These are phyloP conservation scores for Colletotrichum shisoi DNA, from an alignment of 2,329 filamentous ascomycete genomes.

Conservation along the genomic window DNA sequence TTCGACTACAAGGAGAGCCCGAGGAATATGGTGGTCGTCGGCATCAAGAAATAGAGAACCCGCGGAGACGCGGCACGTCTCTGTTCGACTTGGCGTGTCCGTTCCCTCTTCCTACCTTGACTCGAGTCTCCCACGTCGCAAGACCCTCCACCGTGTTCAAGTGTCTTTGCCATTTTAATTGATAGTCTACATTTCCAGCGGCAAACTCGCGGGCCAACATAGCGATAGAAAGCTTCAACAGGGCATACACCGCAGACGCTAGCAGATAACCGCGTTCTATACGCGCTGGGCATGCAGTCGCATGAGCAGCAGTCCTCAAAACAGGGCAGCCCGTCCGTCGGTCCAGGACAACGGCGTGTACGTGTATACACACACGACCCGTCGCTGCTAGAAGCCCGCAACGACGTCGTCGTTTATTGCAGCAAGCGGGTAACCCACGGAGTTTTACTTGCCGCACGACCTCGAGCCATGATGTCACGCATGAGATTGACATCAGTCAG, in stretches of 20 bases:
- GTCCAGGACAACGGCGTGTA: not conserved
- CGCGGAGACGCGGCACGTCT: not conserved
- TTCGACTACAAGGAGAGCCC: conserved; percentile 90
- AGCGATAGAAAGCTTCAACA: not conserved
- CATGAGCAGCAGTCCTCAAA: conserved; percentile 10
- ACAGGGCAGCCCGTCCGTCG: not conserved
- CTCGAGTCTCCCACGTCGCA: not conserved
- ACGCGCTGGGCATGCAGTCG: not conserved
- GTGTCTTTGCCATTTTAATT: not conserved
- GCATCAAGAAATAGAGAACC: conserved; percentile 71
- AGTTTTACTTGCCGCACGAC: not conserved
- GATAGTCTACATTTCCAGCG: not conserved
- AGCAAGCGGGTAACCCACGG: conserved; percentile 27
- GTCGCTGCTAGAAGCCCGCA: not conserved
- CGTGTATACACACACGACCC: not conserved
- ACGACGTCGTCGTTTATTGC: conserved; percentile 20
- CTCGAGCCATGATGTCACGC: conserved; percentile 41
- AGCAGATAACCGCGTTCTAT: not conserved
- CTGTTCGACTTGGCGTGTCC: not conserved
- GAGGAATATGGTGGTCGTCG: conserved; percentile 90
- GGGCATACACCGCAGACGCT: not conserved
- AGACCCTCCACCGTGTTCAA: not conserved
- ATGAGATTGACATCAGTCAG: conserved; percentile 32
- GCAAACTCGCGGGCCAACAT: conserved; percentile 5
- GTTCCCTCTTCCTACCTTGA: not conserved